A percentile compares a stretch with the other conserved stretches of the same genome.
Evolutionary conservation across 148 eudicot species (phyloP).

Genomic region (Chenopodium quinoa): DNA sequence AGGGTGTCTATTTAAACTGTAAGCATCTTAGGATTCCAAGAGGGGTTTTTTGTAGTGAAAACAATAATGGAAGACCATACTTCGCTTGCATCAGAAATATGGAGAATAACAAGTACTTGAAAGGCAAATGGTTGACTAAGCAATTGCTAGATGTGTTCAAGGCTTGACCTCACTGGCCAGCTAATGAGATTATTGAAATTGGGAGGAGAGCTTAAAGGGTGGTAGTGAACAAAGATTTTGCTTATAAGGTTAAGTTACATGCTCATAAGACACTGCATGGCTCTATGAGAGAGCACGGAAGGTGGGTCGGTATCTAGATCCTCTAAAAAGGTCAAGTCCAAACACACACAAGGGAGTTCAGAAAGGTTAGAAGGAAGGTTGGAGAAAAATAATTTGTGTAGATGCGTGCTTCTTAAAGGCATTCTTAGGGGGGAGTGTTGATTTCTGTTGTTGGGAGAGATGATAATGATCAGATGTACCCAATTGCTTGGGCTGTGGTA

Average conservation of each 20-base stretch:
- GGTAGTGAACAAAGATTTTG: neutral
- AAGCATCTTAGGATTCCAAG: no score
- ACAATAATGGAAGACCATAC: no score
- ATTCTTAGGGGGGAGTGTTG: neutral
- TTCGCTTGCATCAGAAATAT: no score
- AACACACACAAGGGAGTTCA: neutral
- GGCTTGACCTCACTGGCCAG: no score
- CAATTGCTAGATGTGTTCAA: no score
- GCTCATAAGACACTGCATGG: constrained; percentile 2
- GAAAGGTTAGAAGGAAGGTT: neutral
- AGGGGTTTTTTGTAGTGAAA: no score
- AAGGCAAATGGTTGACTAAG: no score
- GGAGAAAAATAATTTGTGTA: neutral
- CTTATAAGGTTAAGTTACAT: neutral
- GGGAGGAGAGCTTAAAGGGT: neutral
- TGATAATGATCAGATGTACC: no score
- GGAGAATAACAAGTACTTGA: no score
- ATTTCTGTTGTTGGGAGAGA: neutral
- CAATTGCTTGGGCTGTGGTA: neutral
- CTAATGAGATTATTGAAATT: no score
- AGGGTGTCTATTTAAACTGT: no score
- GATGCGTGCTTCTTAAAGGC: neutral
- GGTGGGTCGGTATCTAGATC: neutral
- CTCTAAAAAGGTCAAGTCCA: neutral
- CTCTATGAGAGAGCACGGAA: neutral